A percentile compares a stretch with the other conserved stretches of the same genome.
Conservation (phyloP, 2,329 filamentous ascomycete genomes). For the Aspergillus neotritici region DNA sequence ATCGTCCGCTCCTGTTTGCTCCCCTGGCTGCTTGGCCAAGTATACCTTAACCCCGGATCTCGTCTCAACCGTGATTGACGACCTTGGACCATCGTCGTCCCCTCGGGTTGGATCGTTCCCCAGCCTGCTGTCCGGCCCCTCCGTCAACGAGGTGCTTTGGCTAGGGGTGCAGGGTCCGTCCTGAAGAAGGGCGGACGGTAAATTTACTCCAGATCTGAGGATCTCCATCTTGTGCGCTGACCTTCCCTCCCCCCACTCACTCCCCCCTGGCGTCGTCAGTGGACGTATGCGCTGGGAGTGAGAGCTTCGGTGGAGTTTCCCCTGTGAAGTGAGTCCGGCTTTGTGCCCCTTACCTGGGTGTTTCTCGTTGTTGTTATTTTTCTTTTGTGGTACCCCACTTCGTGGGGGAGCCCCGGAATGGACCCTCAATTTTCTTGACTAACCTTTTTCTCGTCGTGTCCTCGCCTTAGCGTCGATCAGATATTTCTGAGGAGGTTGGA, state of each 20-base stretch:
- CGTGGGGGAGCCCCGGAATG: too few species aligned
- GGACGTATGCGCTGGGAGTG: too few species aligned
- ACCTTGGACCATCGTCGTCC: conserved; percentile 11
- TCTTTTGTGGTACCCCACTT: too few species aligned
- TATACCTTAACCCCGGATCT: conserved; percentile 11
- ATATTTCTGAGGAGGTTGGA: conserved; percentile 1
- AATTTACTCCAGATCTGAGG: conserved; percentile 20
- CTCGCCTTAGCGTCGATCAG: neutral
- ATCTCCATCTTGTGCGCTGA: neutral
- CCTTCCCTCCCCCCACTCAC: neutral
- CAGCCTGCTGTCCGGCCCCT: conserved; percentile 19
- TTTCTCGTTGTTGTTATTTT: too few species aligned
- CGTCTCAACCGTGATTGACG: conserved; percentile 10
- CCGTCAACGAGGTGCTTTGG: conserved; percentile 37
- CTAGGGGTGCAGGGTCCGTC: conserved; percentile 47
- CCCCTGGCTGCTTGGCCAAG: conserved; percentile 25
- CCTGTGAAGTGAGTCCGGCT: too few species aligned
- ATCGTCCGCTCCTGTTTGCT: conserved; percentile 22
- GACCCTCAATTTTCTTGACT: too few species aligned
- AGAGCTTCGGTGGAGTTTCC: too few species aligned
- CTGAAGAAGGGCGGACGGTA: conserved; percentile 50
- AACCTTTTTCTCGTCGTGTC: too few species aligned
- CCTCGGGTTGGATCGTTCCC: conserved; percentile 8
- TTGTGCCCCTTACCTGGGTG: too few species aligned
- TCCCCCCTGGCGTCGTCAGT: too few species aligned